Evolutionary conservation across 345 rosid species (phyloP), one percentile per base, ranked within the genome.

Genomic region (Gossypium stocksii): DNA sequence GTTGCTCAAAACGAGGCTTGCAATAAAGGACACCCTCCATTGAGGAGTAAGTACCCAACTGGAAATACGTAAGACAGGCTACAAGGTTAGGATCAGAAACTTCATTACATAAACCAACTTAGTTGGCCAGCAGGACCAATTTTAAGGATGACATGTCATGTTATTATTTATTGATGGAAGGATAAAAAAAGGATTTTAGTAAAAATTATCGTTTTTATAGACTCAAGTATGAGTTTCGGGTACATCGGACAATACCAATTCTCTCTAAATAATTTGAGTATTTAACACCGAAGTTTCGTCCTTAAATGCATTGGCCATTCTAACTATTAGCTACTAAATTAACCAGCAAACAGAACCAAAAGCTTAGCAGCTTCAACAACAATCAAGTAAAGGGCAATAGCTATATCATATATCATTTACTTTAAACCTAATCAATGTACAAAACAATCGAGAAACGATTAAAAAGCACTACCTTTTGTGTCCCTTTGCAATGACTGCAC

Each of bases 11-110:
- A 77, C 90, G 99, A 77, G 99, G 98, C 87, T 87, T 91, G 71
- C 99, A 95, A 76, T 93, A 96, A 61, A 96, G 76, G 66, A 96
- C 95, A 78, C 97, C 97, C 82, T 93, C 99, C 99, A 93, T 96
- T 0, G 99, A 96, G 75, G 95, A 91, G 83, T 91, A 96, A 62
- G 88, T 96, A 77, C 98, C 87, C 81, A 93, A 87, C 97, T 96
- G 90, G 75, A 71, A 82, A 74, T 73, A 80, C 34, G 49, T 13
- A 75, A 75, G 75, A 69, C 34, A 76, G 22, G 66, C 44, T 16
- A n/a, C 76, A 76, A 56, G 62, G 44, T 70, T 29, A 77, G 43
- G 45, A 74, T 46, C 65, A 57, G 48, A 79, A 76, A 62, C 44
- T 34, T 43, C 70, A 27, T 43, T 15, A 56, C 51, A 16, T 19